Percentiles rank a stretch among this genome's conserved stretches.
Conservation (phyloP, 139 green algal species). For the Tetradesmus obliquus region DNA sequence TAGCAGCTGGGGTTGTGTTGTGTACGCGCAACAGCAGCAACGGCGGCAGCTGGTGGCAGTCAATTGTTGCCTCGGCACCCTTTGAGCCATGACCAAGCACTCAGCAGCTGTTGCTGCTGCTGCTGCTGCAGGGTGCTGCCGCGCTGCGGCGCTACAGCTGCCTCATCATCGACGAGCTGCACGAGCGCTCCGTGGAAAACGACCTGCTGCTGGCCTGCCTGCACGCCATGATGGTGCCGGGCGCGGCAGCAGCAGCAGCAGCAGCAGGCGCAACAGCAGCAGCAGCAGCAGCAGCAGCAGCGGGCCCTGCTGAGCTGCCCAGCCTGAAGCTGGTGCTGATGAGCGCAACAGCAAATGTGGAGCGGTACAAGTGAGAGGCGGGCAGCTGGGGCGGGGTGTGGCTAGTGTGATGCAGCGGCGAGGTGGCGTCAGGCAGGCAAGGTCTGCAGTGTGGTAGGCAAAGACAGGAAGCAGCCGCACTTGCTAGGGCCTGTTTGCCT, state of each 20-base stretch:
- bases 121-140: conserved; percentile 15
- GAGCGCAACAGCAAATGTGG: conserved; percentile 39
- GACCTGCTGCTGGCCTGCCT: conserved; percentile 48
- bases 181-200: conserved; percentile 63
- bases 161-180: conserved; percentile 72
- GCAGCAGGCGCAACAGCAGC: background rate
- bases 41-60: too few species aligned
- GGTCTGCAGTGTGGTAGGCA: background rate
- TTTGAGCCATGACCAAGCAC: background rate
- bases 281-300: conserved; percentile 8
- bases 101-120: background rate
- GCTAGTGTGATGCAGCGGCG: background rate
- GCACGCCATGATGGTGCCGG: conserved; percentile 37
- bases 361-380: conserved; percentile 25
- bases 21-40: background rate
- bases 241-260: conserved; percentile 11
- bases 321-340: conserved; percentile 51
- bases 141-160: conserved; percentile 23
- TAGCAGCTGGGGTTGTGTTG: background rate
- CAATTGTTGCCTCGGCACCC: background rate
- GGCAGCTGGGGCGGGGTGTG: background rate
- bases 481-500: background rate
- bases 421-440: background rate
- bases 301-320: conserved; percentile 17
- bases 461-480: too few species aligned